Evolutionary conservation across 495 filamentous ascomycete species (phyloP).

Genomic region (Penicillium taxi): DNA sequence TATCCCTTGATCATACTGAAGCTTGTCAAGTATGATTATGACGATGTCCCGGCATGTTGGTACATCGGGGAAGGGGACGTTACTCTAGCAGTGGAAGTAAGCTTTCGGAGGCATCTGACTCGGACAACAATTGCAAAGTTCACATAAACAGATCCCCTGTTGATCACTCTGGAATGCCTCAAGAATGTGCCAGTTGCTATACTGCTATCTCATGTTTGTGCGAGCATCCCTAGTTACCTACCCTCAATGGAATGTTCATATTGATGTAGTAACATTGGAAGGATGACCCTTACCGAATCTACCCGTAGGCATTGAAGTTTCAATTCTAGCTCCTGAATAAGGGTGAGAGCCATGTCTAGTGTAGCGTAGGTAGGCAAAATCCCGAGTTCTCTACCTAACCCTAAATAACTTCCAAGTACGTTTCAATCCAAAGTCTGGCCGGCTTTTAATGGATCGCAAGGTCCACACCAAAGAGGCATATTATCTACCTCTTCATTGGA

Average conservation of each 20-base stretch:
- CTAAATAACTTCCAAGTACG: too few species aligned
- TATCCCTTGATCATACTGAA: constrained; percentile 17
- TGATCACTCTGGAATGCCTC: constrained; percentile 16
- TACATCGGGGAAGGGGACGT: constrained; percentile 1
- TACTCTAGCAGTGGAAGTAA: constrained; percentile 3
- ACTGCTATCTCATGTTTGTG: constrained; percentile 3
- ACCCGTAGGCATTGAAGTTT: too few species aligned
- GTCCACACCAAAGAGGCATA: too few species aligned
- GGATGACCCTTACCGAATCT: too few species aligned
- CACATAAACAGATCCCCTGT: constrained; percentile 1
- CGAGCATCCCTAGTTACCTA: constrained; percentile 14
- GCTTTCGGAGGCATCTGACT: constrained; percentile 14
- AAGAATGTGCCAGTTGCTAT: constrained; percentile 20
- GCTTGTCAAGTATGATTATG: background rate
- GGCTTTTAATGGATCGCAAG: too few species aligned
- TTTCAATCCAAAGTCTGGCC: too few species aligned
- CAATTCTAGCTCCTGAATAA: too few species aligned
- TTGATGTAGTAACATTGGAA: too few species aligned
- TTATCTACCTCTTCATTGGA: too few species aligned
- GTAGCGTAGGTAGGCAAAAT: too few species aligned
- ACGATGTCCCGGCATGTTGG: constrained; percentile 19
- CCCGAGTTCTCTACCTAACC: too few species aligned
- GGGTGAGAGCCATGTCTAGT: too few species aligned
- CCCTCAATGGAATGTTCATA: constrained; percentile 18
- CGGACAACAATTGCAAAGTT: background rate